Base-by-base conservation (phyloP, 306 rosid species). In the Medicago ruthenica region DNA sequence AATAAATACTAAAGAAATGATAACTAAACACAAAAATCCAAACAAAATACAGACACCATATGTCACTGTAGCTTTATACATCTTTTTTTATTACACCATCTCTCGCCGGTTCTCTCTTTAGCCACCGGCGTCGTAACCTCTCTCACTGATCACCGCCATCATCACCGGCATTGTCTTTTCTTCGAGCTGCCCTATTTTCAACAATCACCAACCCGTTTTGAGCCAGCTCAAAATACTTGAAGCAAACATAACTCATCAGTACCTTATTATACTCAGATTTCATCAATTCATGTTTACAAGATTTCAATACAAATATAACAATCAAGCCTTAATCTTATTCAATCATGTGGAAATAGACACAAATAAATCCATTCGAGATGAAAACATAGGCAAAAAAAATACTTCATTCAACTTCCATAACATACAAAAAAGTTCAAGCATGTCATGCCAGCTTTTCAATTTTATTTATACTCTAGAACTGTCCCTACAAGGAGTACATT, bases 391-490 rank as follows among this genome's bases (percentile, higher is more conserved):
- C 51, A 21, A 79, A 75, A 24, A 24, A n/a, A 57, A 51, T 68
- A 27, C 31, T 27, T 4, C 22, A 53, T 76, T 54, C 24, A 70
- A 61, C 45, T 62, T 76, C 64, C 20, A 70, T 45, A 54, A 47
- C 55, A 71, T 77, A 54, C 67, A 77, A 70, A 50, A 31, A 34
- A 64, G 50, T 41, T 76, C 74, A 76, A 39, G 27, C 0, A 27
- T 18, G 47, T 24, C 17, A 42, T 70, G 37, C 76, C 14, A 70
- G 11, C 22, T 42, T 70, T 58, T 41, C 72, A 79, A 64, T 36
- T 66, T 79, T 76, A 73, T 76, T 69, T 20, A 47, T 22, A 22
- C 67, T 64, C 65, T 20, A 45, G 70, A 79, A 63, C 67, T 51
- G 66, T 57, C 27, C 67, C 22, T 21, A 53, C 62, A 65, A 62